These are phyloP conservation scores for Colletotrichum salicis DNA, from an alignment of 2,329 filamentous ascomycete genomes.

Conservation along the genomic window DNA sequence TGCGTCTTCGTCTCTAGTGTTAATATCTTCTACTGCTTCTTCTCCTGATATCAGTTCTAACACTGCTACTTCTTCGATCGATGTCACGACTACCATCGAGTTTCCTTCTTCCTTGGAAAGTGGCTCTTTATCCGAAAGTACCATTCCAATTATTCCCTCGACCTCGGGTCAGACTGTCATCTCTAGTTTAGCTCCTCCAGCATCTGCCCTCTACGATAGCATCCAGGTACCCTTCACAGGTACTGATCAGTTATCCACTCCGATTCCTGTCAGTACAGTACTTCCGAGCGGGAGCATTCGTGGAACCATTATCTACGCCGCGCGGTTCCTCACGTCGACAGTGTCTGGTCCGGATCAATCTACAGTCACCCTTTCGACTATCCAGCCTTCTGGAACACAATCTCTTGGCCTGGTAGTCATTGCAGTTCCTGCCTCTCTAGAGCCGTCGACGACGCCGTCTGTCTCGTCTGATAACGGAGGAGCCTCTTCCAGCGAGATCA, in stretches of 20 bases:
- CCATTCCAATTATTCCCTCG: no score
- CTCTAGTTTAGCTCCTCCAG: neutral
- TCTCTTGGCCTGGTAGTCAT: conserved; percentile 3
- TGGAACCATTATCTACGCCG: conserved; percentile 1
- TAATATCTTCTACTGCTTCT: neutral
- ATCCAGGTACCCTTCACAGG: neutral
- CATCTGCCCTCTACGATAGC: neutral
- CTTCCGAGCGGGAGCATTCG: neutral
- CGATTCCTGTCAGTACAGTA: conserved; percentile 4
- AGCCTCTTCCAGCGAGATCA: neutral
- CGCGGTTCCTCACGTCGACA: neutral
- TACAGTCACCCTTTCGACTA: neutral
- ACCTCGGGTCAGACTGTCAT: neutral
- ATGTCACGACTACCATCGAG: neutral
- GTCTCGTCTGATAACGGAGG: neutral
- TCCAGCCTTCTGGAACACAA: conserved; percentile 4
- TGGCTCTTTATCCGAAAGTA: neutral
- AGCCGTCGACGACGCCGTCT: neutral
- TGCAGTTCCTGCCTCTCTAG: neutral
- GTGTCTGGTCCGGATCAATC: neutral
- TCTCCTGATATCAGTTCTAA: neutral
- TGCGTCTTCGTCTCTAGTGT: neutral
- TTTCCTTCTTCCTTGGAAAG: neutral
- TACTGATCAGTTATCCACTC: neutral
- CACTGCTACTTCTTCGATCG: neutral